phyloP scores from a whole-genome alignment of 805 yeast genomes.

The Sugiyamaella boreocaroliniensis region DNA sequence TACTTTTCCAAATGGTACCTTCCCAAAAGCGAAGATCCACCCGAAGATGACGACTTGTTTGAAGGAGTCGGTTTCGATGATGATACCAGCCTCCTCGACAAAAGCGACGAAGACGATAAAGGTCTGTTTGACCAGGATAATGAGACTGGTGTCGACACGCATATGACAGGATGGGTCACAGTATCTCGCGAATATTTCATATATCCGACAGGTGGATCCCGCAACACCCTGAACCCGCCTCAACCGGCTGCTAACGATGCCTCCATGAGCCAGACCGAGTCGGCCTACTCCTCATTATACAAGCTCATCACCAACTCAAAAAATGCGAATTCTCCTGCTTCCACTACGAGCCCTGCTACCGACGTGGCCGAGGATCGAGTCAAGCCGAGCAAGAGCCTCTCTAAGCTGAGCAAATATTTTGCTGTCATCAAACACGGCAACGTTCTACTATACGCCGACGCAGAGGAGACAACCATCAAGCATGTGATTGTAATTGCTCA shows the following conservation, averaged over 20 bases:
- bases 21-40: constrained; percentile 28
- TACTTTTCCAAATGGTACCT: constrained; percentile 34
- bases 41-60: not conserved
- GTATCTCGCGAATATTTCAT: constrained; percentile 74
- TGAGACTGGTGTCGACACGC: constrained; percentile 55
- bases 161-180: constrained; percentile 66
- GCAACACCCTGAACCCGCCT: constrained; percentile 26
- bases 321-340: not conserved
- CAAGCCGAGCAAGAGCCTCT: constrained; percentile 35
- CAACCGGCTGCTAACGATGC: constrained; percentile 26
- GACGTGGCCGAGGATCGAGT: not conserved
- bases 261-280: constrained; percentile 35
- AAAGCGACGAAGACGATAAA: constrained; percentile 36
- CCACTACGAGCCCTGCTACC: not conserved
- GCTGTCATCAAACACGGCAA: constrained; percentile 75
- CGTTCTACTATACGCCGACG: constrained; percentile 74
- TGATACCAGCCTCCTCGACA: constrained; percentile 12
- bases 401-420: constrained; percentile 44
- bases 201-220: constrained; percentile 36
- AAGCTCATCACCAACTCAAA: constrained; percentile 42
- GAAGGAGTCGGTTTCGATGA: constrained; percentile 17
- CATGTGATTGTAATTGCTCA: constrained; percentile 74
- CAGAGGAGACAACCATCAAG: constrained; percentile 53
- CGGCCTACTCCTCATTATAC: constrained; percentile 57
- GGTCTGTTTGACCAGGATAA: constrained; percentile 56